phyloP scores from a whole-genome alignment of 2,329 filamentous ascomycete genomes.

The Epichloe gansuensis region DNA sequence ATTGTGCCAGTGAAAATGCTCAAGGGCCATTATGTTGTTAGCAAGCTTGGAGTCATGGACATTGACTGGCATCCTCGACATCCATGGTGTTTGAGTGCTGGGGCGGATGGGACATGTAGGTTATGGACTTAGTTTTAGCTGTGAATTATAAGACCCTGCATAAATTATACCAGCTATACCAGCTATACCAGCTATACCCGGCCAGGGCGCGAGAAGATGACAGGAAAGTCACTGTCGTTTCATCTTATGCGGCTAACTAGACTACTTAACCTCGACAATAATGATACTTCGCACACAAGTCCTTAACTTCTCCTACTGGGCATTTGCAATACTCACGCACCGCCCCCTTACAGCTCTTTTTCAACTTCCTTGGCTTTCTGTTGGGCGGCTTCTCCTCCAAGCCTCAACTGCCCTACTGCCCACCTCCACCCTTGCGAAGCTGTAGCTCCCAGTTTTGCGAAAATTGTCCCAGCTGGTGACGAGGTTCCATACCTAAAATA shows the following conservation, averaged over 20 bases:
- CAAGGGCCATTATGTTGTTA: constrained; percentile 76
- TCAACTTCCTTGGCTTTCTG: constrained; percentile 30
- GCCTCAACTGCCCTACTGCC: constrained; percentile 35
- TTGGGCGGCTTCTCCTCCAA: constrained; percentile 36
- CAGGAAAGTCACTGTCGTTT: too few relatives aligned
- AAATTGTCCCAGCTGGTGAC: constrained; percentile 51
- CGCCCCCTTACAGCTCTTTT: constrained; percentile 5
- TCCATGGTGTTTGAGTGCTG: constrained; percentile 88
- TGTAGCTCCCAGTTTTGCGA: constrained; percentile 47
- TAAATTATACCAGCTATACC: too few relatives aligned
- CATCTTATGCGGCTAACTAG: too few relatives aligned
- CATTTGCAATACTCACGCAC: too few relatives aligned
- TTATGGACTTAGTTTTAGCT: constrained; percentile 56
- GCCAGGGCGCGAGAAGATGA: too few relatives aligned
- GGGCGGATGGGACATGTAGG: constrained; percentile 84
- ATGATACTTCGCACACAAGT: too few relatives aligned
- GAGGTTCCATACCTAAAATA: constrained; percentile 68
- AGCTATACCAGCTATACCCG: too few relatives aligned
- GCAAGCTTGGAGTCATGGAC: constrained; percentile 80
- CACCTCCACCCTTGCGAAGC: constrained; percentile 38
- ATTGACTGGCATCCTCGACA: constrained; percentile 92
- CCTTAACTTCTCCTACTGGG: too few relatives aligned
- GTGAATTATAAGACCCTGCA: too few relatives aligned
- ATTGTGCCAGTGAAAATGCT: constrained; percentile 95
- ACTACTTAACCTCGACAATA: too few relatives aligned